A percentile compares a stretch with the other conserved stretches of the same genome.
phyloP scores from a whole-genome alignment of 768 basidiomycete genomes.

The Sarcodon aspratus region DNA sequence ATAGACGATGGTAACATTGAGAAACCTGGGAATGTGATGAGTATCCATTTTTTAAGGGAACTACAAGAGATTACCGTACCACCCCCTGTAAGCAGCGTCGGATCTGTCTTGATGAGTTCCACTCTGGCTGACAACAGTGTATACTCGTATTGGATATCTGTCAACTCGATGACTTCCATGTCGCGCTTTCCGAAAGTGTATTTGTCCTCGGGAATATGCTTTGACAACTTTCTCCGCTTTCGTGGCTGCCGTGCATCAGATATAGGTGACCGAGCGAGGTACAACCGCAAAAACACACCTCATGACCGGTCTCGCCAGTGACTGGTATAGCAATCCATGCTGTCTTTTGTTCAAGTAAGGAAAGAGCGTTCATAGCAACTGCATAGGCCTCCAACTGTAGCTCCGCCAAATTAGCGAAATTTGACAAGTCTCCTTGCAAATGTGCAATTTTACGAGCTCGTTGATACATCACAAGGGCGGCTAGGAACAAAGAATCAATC shows the following conservation, averaged over 20 bases:
- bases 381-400: conserved; percentile 73
- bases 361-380: conserved; percentile 82
- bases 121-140: conserved; percentile 68
- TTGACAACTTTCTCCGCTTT: conserved; percentile 63
- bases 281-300: conserved; percentile 18
- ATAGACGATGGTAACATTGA: conserved; percentile 50
- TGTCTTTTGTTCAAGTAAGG: conserved; percentile 67
- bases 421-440: conserved; percentile 20
- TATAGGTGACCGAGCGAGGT: conserved; percentile 9
- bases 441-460: conserved; percentile 69
- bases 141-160: conserved; percentile 73
- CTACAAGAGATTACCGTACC: conserved; percentile 34
- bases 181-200: conserved; percentile 52
- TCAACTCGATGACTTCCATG: conserved; percentile 68
- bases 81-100: conserved; percentile 43
- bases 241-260: conserved; percentile 31
- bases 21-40: conserved; percentile 24
- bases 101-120: conserved; percentile 60
- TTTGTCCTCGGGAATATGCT: conserved; percentile 68
- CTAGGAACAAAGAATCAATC: conserved; percentile 25
- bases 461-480: conserved; percentile 88
- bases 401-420: conserved; percentile 41
- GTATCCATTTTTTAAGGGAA: conserved; percentile 3
- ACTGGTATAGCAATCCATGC: conserved; percentile 75
- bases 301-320: conserved; percentile 33